Evolutionary conservation across 2,329 filamentous ascomycete species (phyloP), one percentile per base, ranked within the genome.

Genomic region (Periconia macrospinosa): DNA sequence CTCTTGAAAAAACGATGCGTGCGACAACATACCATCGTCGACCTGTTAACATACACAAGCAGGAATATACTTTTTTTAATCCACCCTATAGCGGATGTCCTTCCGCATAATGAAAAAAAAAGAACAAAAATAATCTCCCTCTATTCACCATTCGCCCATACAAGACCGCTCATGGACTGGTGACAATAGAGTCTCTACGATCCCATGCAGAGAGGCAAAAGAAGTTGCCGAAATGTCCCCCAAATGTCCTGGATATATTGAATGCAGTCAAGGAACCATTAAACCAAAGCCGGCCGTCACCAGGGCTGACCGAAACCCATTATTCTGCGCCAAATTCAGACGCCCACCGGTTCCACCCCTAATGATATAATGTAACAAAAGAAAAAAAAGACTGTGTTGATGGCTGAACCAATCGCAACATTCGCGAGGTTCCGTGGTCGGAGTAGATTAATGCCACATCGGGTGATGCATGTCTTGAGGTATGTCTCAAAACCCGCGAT

Each of bases 401-500:
- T 18, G 43, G 18, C 35, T 35, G 42, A 13, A 37, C 33, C 17
- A 18, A 17, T 40, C n/a, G 43, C 10, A 13, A 19, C 19, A 19
- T 27, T 13, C 43, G 43, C 43, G 35, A 27, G 33, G 35, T 23
- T 19, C 27, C 30, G 14, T 23, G 33, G 19, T 50, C 45, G 42
- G 33, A 45, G 47, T 45, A 45, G 41, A 57, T 51, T 56, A 52
- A 42, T 45, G 49, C 23, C 23, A 27, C 47, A 52, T 23, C 33
- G 17, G 14, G 35, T 40, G 47, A 40, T 53, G 44, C 44, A 52
- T 40, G 18, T 30, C 27, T 49, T 18, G 49, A 49, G 52, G 42
- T 54, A 55, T 56, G 55, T 52, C 33, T 54, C 49, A 58, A 48
- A 50, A 45, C 46, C 56, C 48, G 51, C 55, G 46, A 52, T 30